These are phyloP conservation scores for Mortierella sp. DNA, from an alignment of 371 early-diverging fungal genomes.

Conservation along the genomic window DNA sequence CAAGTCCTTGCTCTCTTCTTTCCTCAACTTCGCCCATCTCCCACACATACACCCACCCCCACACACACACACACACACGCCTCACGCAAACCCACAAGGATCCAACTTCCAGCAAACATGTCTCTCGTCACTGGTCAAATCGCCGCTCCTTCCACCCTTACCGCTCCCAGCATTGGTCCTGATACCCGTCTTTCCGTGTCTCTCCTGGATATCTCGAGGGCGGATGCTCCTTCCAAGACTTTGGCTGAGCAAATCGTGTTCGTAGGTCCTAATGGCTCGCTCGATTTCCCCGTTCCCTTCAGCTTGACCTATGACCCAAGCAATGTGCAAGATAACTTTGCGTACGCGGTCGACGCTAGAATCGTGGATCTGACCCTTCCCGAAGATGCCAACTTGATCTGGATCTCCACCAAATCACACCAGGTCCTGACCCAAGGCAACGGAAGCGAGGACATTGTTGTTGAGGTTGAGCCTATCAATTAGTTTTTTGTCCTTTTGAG, in stretches of 20 bases:
- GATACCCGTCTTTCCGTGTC: conserved; percentile 21
- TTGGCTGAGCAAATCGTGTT: conserved; percentile 16
- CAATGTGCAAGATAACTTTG: conserved; percentile 3
- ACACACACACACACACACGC: background rate
- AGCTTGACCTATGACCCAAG: conserved; percentile 10
- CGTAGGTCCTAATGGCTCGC: background rate
- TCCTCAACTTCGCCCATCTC: too few species aligned
- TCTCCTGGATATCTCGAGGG: conserved; percentile 26
- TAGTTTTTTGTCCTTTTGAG: too few species aligned
- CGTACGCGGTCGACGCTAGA: too few species aligned
- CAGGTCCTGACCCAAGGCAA: too few species aligned
- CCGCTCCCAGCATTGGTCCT: conserved; percentile 6
- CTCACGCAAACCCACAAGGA: background rate
- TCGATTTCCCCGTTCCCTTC: conserved; percentile 31
- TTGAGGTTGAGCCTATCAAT: too few species aligned
- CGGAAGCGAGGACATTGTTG: too few species aligned
- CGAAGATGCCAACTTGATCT: too few species aligned
- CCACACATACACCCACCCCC: background rate
- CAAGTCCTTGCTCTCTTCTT: too few species aligned
- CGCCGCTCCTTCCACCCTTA: background rate
- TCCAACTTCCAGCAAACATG: conserved; percentile 5
- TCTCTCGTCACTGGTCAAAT: conserved; percentile 16
- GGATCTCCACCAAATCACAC: too few species aligned
- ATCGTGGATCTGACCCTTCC: too few species aligned
- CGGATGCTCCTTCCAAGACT: conserved; percentile 31